These are phyloP conservation scores for Ustilago tritici DNA, from an alignment of 1,284 basidiomycete genomes.

Conservation along the genomic window DNA sequence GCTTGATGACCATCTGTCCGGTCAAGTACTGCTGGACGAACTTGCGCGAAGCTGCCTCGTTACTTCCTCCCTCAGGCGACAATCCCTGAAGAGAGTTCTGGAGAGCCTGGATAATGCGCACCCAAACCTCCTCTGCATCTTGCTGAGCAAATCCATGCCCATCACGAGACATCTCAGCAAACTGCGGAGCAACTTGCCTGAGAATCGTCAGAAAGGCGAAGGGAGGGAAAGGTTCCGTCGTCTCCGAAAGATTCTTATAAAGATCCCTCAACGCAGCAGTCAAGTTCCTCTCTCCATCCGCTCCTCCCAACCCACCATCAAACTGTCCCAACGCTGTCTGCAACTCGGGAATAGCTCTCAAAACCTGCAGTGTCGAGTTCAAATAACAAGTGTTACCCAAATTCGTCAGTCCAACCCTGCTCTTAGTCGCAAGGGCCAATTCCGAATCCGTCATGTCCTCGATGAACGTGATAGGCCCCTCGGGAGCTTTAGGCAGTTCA, in stretches of 20 bases:
- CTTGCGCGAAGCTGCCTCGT: slow-evolving; percentile 36
- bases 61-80: slow-evolving; percentile 9
- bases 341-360: slow-evolving; percentile 90
- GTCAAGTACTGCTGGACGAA: slow-evolving; percentile 89
- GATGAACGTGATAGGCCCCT: slow-evolving; percentile 82
- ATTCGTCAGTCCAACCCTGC: slow-evolving; percentile 61
- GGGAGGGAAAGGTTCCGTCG: slow-evolving; percentile 83
- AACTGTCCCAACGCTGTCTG: slow-evolving; percentile 71
- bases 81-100: slow-evolving; percentile 73
- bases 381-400: slow-evolving; percentile 92
- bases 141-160: slow-evolving; percentile 82
- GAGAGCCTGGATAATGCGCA: slow-evolving; percentile 83
- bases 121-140: slow-evolving; percentile 96
- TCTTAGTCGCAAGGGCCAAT: slow-evolving; percentile 77
- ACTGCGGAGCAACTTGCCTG: slow-evolving; percentile 87
- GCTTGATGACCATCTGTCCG: slow-evolving; percentile 83
- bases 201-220: slow-evolving; percentile 78
- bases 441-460: slow-evolving; percentile 87
- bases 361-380: slow-evolving; percentile 92
- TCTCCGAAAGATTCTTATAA: slow-evolving; percentile 79
- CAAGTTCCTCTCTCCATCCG: slow-evolving; percentile 70
- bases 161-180: slow-evolving; percentile 77
- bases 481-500: slow-evolving; percentile 87
- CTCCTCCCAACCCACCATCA: slow-evolving; percentile 48
- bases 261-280: slow-evolving; percentile 78